A percentile compares a stretch with the other conserved stretches of the same genome.
phyloP scores from a whole-genome alignment of 129 eudicot genomes.

The Artemisia annua region DNA sequence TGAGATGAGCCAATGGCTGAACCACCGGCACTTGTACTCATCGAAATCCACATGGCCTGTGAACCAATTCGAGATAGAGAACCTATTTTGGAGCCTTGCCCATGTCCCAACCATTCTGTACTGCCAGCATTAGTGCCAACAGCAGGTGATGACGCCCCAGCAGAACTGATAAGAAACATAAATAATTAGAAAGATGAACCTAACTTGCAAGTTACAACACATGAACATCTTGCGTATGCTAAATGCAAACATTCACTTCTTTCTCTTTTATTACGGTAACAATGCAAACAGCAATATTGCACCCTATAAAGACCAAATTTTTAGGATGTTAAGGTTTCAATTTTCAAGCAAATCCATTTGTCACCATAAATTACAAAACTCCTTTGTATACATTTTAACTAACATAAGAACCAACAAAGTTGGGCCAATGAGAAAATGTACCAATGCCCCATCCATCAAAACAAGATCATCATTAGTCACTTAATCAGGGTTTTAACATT shows the following conservation, averaged over 20 bases:
- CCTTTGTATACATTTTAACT: too few species aligned
- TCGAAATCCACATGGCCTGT: conserved; percentile 59
- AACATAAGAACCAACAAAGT: too few species aligned
- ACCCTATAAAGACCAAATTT: too few species aligned
- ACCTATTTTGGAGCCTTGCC: conserved; percentile 75
- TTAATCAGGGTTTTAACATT: too few species aligned
- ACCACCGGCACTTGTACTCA: conserved; percentile 71
- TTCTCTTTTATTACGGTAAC: too few species aligned
- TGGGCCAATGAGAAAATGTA: too few species aligned
- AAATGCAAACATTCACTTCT: neutral
- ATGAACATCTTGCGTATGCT: neutral
- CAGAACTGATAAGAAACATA: conserved; percentile 54
- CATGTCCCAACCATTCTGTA: conserved; percentile 76
- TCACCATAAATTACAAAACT: too few species aligned
- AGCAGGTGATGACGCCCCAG: conserved; percentile 95
- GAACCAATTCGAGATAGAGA: conserved; percentile 71
- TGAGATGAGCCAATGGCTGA: conserved; percentile 84
- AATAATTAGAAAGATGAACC: neutral
- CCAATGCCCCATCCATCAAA: too few species aligned
- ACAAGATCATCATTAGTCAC: too few species aligned
- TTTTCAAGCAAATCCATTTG: too few species aligned
- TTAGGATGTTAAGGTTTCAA: too few species aligned
- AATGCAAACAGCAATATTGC: too few species aligned
- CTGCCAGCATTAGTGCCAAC: conserved; percentile 77
- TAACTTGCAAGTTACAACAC: conserved; percentile 6